Evolutionary conservation across 495 filamentous ascomycete species (phyloP), one percentile per base, ranked within the genome.

Genomic region (Gamarada debralockiae): DNA sequence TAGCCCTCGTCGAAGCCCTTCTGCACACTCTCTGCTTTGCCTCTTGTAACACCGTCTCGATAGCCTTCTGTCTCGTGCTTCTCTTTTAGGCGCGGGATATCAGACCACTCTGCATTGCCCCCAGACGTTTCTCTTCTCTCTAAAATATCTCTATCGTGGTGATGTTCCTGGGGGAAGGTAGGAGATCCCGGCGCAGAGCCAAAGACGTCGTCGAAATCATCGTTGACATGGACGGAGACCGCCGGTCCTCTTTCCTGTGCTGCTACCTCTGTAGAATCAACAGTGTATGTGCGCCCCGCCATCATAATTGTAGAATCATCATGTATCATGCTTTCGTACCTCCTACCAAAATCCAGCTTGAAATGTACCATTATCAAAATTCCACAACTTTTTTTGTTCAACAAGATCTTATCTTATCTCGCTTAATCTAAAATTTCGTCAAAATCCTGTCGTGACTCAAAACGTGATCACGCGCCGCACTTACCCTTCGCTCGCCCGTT

Each of bases 1-100:
- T 87, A 97, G 0, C 90, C 92, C 49, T 90, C 86, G 65, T 97
- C 93, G 63, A 97, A 97, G 6, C 93, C 92, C 15, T 68, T 66
- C 63, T 97, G 92, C 12, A 95, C 77, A 55, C 77, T 79, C 43
- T 73, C 58, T 13, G 73, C 70, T 66, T 96, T 97, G 17, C 84
- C 85, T 3, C 64, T 60, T 3, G 86, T 73, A 55, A 97, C 81
- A 52, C 93, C 92, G 55, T 92, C 89, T 52, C 92, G 84, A 70
- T 97, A 97, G 44, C 93, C 92, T n/a, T 86, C 82, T 7, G 84
- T 96, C 29, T 79, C 76, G 67, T 97, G 92, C 53, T 81, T 81
- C 37, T 77, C 72, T 53, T 81, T 82, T 13, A 95, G 78, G 46
- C 84, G 79, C n/a, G 86, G 85, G 44, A 90, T 76, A 58, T 93